These are phyloP conservation scores for Plenodomus lindquistii DNA, from an alignment of 2,329 filamentous ascomycete genomes.

Conservation along the genomic window DNA sequence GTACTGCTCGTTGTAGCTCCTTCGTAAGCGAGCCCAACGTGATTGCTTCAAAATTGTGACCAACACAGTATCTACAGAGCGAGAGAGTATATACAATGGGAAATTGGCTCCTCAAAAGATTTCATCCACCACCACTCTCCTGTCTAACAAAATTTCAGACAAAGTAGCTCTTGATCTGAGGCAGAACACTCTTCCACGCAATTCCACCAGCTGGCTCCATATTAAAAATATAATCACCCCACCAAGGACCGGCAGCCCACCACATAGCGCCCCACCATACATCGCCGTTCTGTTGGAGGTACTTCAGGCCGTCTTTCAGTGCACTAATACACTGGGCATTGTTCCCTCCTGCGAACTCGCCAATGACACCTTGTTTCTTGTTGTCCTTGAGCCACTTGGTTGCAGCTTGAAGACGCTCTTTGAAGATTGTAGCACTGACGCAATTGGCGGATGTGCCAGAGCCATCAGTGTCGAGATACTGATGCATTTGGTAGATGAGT, in stretches of 20 bases:
- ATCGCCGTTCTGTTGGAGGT: slow-evolving; percentile 54
- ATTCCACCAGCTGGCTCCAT: slow-evolving; percentile 55
- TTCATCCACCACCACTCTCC: too few relatives aligned
- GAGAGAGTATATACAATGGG: background rate
- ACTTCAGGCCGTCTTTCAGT: slow-evolving; percentile 54
- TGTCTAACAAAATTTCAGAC: too few relatives aligned
- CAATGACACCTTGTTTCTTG: slow-evolving; percentile 57
- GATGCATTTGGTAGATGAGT: slow-evolving; percentile 65
- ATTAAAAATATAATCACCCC: slow-evolving; percentile 53
- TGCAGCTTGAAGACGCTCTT: slow-evolving; percentile 55
- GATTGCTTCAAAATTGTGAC: background rate
- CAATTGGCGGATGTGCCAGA: slow-evolving; percentile 57
- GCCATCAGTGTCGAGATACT: slow-evolving; percentile 63
- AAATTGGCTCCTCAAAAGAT: background rate
- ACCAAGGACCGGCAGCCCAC: slow-evolving; percentile 61
- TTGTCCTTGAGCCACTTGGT: slow-evolving; percentile 60
- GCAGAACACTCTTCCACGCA: slow-evolving; percentile 45
- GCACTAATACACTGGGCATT: slow-evolving; percentile 57
- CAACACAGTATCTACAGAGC: background rate
- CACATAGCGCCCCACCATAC: slow-evolving; percentile 59
- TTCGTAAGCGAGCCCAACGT: background rate
- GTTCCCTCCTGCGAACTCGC: slow-evolving; percentile 59
- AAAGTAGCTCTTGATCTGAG: slow-evolving; percentile 44
- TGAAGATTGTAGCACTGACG: slow-evolving; percentile 58
- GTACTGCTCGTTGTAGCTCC: too few relatives aligned